These are phyloP conservation scores for Rosa persica DNA, from an alignment of 306 rosid genomes.

Conservation along the genomic window DNA sequence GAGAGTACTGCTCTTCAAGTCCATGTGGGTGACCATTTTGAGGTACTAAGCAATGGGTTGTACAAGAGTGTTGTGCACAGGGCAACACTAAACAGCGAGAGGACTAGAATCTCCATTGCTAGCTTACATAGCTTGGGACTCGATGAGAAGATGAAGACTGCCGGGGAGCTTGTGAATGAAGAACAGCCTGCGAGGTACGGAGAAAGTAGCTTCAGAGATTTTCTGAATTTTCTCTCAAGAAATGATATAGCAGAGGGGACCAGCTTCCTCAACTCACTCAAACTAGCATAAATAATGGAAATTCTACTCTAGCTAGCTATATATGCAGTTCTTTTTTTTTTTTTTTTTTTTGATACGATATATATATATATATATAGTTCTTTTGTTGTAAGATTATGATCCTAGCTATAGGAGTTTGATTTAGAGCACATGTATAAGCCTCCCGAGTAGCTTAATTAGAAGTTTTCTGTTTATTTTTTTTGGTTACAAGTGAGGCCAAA, in stretches of 20 bases:
- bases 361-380: neutral
- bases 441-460: neutral
- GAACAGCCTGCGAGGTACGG: constrained; percentile 26
- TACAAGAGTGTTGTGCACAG: constrained; percentile 36
- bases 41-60: constrained; percentile 41
- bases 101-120: constrained; percentile 36
- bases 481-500: neutral
- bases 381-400: neutral
- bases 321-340: neutral
- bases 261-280: constrained; percentile 47
- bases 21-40: constrained; percentile 43
- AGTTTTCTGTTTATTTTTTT: neutral
- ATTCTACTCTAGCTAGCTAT: neutral
- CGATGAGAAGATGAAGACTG: constrained; percentile 38
- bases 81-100: constrained; percentile 28
- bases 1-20: constrained; percentile 29
- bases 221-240: constrained; percentile 43
- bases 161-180: constrained; percentile 37
- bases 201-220: constrained; percentile 49
- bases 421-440: neutral
- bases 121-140: constrained; percentile 42
- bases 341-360: too few species aligned
- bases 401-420: neutral
- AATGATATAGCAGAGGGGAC: constrained; percentile 49
- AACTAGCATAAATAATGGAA: constrained; percentile 10